Evolutionary conservation across 2,329 filamentous ascomycete species (phyloP), one percentile per base, ranked within the genome.

Genomic region (Lecanosticta acicola): DNA sequence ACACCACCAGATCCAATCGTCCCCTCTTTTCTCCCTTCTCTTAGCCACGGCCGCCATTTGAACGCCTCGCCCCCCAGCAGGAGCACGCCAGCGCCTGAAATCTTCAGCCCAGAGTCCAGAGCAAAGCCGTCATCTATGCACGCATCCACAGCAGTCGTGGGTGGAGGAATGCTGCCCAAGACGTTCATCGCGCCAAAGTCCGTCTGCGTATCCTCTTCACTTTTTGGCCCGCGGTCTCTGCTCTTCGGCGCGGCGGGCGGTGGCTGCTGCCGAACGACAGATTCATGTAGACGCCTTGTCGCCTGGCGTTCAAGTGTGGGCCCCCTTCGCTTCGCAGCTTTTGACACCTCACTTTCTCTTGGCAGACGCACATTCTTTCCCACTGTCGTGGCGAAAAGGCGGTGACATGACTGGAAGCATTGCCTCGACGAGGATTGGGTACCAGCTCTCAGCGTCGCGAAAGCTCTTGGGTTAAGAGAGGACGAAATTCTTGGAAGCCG

Each of bases 21-120:
- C 60, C 56, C 67, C 59, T 60, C 65, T 59, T 56, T 66, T 48
- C 54, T 49, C 29, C 50, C 53, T 34, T 60, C 70, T 3, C 65
- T 67, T 49, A 78, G 68, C 88, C 91, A 96, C 3, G 93, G 93
- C 62, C 79, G 73, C 93, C 93, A 98, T 41, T 75, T 70, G 65
- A 96, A 97, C 1, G 84, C 89, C 67, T 97, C 89, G 4, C 91
- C 91, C 33, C 81, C 84, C 1, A 96, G 77, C 3, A 98, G 75
- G 51, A 98, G 64, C 19, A 89, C 78, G 0, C 88, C 91, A 41
- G 80, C 76, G 0, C 79, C 80, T 1, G 72, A 70, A 21, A 94
- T 80, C 43, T 79, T 81, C 29, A 85, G 71, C 9, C 90, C 89
- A 58, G 83, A 94, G 68, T 93, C 85, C 37, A 98, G 74, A 54